These are phyloP conservation scores for Cladosporium oxysporum DNA, from an alignment of 2,329 filamentous ascomycete genomes.

Conservation along the genomic window DNA sequence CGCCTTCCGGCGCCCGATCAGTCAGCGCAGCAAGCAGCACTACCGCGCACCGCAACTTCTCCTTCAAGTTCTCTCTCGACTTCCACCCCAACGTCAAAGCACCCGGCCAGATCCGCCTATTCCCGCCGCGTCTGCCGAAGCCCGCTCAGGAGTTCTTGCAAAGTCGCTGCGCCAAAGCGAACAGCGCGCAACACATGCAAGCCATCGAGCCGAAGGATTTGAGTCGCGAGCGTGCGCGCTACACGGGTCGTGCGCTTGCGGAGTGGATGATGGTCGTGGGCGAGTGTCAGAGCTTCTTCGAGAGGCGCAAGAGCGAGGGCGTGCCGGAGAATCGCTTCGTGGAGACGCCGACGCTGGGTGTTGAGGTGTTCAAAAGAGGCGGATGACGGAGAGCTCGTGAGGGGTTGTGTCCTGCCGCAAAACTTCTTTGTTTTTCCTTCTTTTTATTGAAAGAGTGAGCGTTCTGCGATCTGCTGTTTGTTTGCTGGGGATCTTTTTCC, in stretches of 20 bases:
- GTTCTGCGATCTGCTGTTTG: not conserved
- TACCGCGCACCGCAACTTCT: conserved; percentile 55
- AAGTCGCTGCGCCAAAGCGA: conserved; percentile 29
- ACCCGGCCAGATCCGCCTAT: conserved; percentile 63
- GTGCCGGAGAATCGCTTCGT: conserved; percentile 66
- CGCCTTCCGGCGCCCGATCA: not conserved
- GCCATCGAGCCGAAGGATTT: conserved; percentile 40
- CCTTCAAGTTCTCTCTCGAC: conserved; percentile 75
- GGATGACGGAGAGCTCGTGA: conserved; percentile 19
- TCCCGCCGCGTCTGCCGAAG: conserved; percentile 67
- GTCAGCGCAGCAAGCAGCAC: not conserved
- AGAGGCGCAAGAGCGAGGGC: conserved; percentile 72
- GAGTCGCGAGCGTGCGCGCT: conserved; percentile 50
- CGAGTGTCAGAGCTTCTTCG: conserved; percentile 80
- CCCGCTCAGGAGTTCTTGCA: conserved; percentile 68
- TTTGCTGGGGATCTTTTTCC: not conserved
- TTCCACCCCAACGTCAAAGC: conserved; percentile 61
- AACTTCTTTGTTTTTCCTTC: too few relatives aligned
- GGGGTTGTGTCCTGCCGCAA: not conserved
- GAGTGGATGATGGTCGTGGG: conserved; percentile 76
- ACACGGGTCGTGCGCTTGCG: conserved; percentile 71
- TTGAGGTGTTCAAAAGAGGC: conserved; percentile 58
- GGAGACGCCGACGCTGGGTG: conserved; percentile 66
- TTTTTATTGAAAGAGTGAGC: not conserved
- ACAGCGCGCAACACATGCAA: conserved; percentile 23